Percentiles rank a stretch among this genome's conserved stretches.
These are phyloP conservation scores for Lipomyces yamadae DNA, from an alignment of 805 yeast species.

Conservation along the genomic window DNA sequence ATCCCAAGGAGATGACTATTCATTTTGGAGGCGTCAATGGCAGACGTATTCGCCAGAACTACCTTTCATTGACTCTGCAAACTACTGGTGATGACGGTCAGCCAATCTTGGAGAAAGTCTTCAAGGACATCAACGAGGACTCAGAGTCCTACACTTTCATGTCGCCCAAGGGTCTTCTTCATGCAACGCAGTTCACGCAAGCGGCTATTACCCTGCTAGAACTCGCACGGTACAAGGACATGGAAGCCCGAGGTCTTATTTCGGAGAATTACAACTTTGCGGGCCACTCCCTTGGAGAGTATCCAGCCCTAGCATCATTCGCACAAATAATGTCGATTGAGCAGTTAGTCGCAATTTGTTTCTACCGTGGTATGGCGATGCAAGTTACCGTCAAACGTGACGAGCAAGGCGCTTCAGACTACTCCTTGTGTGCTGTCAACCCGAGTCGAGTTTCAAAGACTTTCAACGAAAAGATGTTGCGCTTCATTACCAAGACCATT, in stretches of 20 bases:
- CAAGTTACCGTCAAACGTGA: constrained; percentile 99
- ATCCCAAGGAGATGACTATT: constrained; percentile 92
- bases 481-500: constrained; percentile 91
- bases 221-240: constrained; percentile 97
- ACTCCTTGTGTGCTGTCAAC: constrained; percentile 98
- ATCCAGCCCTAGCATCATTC: constrained; percentile 95
- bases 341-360: constrained; percentile 50
- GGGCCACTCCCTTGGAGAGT: constrained; percentile 99
- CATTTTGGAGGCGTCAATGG: constrained; percentile 88
- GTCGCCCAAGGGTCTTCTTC: constrained; percentile 91
- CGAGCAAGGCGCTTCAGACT: constrained; percentile 90
- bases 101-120: constrained; percentile 88
- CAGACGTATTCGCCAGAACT: constrained; percentile 90
- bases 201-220: constrained; percentile 99
- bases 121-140: constrained; percentile 82
- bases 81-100: constrained; percentile 84
- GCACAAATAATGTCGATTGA: constrained; percentile 99
- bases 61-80: constrained; percentile 96
- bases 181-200: constrained; percentile 99
- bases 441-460: constrained; percentile 90
- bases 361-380: constrained; percentile 99
- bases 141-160: constrained; percentile 86
- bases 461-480: constrained; percentile 88
- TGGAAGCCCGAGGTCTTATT: constrained; percentile 92
- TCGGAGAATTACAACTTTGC: constrained; percentile 94